These are phyloP conservation scores for Priceomyces haplophilus DNA, from an alignment of 805 yeast genomes.

Conservation along the genomic window DNA sequence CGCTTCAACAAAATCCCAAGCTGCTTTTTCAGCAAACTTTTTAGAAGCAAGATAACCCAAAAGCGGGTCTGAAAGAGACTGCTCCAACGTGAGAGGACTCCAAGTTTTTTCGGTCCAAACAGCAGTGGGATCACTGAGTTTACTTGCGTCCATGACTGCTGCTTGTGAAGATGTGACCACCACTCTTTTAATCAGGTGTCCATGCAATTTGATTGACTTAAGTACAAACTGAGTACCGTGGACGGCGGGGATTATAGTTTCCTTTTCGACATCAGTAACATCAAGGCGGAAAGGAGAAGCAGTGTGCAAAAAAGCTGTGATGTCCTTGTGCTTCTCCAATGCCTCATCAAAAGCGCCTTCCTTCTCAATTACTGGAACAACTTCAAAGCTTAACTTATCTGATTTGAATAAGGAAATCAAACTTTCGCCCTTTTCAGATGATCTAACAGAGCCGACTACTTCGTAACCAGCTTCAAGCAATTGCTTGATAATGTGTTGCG, in stretches of 20 bases:
- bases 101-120: conserved; percentile 46
- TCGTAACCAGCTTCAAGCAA: conserved; percentile 39
- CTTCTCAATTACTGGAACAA: conserved; percentile 46
- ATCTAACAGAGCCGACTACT: conserved; percentile 54
- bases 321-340: conserved; percentile 47
- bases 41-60: conserved; percentile 49
- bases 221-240: conserved; percentile 54
- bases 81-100: conserved; percentile 53
- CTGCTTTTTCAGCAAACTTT: conserved; percentile 57
- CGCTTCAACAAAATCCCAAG: conserved; percentile 50
- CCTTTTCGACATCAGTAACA: conserved; percentile 44
- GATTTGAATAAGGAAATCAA: conserved; percentile 28
- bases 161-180: conserved; percentile 55
- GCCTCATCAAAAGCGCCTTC: conserved; percentile 45
- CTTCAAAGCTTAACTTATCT: conserved; percentile 37
- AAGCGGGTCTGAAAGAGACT: conserved; percentile 14
- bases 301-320: conserved; percentile 54
- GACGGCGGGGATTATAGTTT: conserved; percentile 54
- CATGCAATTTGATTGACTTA: conserved; percentile 42
- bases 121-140: conserved; percentile 22
- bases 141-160: conserved; percentile 37
- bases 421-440: conserved; percentile 40
- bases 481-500: conserved; percentile 44
- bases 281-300: conserved; percentile 58
- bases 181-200: conserved; percentile 39